Evolutionary conservation across 345 rosid genomes (phyloP), one percentile per base, ranked within the genome.

Genomic region (Ceriops tagal): DNA sequence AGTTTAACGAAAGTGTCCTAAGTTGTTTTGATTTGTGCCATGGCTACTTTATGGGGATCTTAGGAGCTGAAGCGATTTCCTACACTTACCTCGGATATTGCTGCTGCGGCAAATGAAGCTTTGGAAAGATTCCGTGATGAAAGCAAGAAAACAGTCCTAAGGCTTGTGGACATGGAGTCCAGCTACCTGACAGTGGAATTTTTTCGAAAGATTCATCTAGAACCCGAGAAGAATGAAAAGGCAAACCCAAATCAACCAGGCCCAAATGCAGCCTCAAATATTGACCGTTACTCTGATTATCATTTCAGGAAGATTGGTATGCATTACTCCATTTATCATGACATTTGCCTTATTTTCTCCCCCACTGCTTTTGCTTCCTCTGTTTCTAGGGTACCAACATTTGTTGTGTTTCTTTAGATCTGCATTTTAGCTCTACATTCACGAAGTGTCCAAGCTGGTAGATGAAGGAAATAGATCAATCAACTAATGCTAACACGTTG

Each of bases 111-210:
- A 65, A 95, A 83, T 26, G 99, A 95, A 73, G 86, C 98, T 58
- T 77, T 95, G 73, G 98, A 92, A 78, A 95, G 81, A 75, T 95
- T 95, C 76, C 93, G 97, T 35, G 99, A 92, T 46, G 97, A 92
- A 76, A 83, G 99, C 84, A 79, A 91, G 78, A 95, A 74, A 81
- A 92, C 98, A 27, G 97, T 95, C 77, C 55, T 80, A 34, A 81
- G 98, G 73, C 83, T 95, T 53, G 98, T 95, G 26, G 99, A 95
- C 66, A 95, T 95, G 99, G 99, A 95, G 62, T 92, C 99, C 65
- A 90, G 92, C 84, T 92, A 95, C 76, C 81, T 95, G 43, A 95
- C 99, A 0, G 99, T 90, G 80, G 99, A 95, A 52, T 95, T 95
- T 82, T 92, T 92, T 85, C 79, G 99, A 73, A 95, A 95, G 82